Conservation (phyloP, 805 yeast species). For the Saturnispora zaruensis region DNA sequence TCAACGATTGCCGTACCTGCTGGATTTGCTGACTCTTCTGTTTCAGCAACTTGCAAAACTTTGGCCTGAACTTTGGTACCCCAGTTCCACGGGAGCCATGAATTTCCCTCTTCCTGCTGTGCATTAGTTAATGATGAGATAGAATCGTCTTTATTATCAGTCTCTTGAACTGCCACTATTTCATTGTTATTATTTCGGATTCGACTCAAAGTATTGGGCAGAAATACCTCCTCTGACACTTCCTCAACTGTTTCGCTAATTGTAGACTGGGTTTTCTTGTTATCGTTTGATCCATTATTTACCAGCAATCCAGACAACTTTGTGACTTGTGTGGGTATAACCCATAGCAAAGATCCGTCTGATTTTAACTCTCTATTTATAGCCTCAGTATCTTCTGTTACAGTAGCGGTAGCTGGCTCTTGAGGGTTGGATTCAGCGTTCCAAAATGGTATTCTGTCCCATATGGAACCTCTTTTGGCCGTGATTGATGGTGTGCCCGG, state of each 20-base stretch:
- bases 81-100: neutral
- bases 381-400: neutral
- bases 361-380: neutral
- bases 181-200: neutral
- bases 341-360: neutral
- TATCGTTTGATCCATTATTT: neutral
- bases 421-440: neutral
- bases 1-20: neutral
- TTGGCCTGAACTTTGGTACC: slow-evolving; percentile 8
- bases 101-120: neutral
- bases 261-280: neutral
- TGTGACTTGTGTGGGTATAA: neutral
- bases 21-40: neutral
- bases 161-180: neutral
- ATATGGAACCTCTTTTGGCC: neutral
- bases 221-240: neutral
- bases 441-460: neutral
- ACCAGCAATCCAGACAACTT: slow-evolving; percentile 2
- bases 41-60: slow-evolving; percentile 11
- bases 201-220: slow-evolving; percentile 4
- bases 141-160: neutral
- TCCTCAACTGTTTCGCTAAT: neutral
- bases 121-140: neutral
- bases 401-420: neutral
- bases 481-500: neutral